Evolutionary conservation across 176 grass and related monocot species (phyloP), one percentile per base, ranked within the genome.

Genomic region (Puya raimondii): DNA sequence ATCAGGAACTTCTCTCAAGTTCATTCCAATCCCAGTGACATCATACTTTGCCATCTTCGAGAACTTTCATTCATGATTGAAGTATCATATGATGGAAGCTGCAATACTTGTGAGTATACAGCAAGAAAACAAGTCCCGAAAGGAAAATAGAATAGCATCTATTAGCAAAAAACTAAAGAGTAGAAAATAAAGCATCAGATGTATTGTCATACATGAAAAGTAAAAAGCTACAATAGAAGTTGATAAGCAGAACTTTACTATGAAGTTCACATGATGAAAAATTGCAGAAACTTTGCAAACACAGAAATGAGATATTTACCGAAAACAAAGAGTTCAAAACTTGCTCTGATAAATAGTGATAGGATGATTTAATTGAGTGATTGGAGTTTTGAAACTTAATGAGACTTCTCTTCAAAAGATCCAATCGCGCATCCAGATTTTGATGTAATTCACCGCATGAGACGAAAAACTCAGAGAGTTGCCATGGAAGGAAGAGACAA

Each of bases 1-100:
- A 73, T 87, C 82, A 22, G 80, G 87, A 68, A 99, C 71, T 79
- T 93, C 89, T 69, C 87, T 90, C 83, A 99, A 70, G 80, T 99
- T 93, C 74, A 93, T 63, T 78, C 89, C 94, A 76, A 99, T 84
- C 14, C 94, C 85, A 13, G 82, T 99, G 70, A 99, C 82, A 67
- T 99, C 89, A 72, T 99, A 93, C 74, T 99, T 99, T 14, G 82
- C 86, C 94, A 99, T 99, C 80, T 93, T 93, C 13, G 87, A 87
- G 76, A 99, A 99, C 89, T 99, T 90, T 70, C 74, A n/a, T 72
- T 42, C 20, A 50, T 52, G 29, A 79, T 79, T 70, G 76, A 76
- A 82, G 69, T 52, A 76, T 74, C 57, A 82, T 71, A 87, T 73
- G 78, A 94, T 72, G 78, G 76, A 69, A 84, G 84, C 59, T 84